phyloP scores from a whole-genome alignment of 805 yeast genomes.

The Saccharomycopsis schoenii region DNA sequence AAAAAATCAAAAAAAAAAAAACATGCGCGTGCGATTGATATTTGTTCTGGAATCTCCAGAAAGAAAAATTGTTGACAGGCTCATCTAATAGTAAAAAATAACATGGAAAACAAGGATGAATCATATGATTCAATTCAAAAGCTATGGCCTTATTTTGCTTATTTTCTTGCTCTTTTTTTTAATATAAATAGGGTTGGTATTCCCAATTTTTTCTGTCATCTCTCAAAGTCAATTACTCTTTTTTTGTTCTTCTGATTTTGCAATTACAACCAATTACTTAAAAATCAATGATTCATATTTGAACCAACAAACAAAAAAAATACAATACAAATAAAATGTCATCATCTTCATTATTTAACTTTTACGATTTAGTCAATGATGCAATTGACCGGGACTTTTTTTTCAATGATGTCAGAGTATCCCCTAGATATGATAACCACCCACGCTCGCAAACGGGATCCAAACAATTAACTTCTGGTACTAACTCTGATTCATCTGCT shows the following conservation, averaged over 20 bases:
- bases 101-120: not conserved
- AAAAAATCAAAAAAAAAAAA: not conserved
- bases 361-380: constrained; percentile 1
- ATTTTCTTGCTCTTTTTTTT: too few species aligned
- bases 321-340: not conserved
- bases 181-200: too few species aligned
- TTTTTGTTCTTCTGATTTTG: too few species aligned
- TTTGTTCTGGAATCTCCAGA: not conserved
- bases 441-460: not conserved
- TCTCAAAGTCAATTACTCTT: too few species aligned
- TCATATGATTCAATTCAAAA: not conserved
- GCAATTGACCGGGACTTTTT: constrained; percentile 6
- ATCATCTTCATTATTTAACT: not conserved
- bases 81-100: not conserved
- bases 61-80: not conserved
- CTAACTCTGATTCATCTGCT: not conserved
- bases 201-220: too few species aligned
- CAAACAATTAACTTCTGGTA: not conserved
- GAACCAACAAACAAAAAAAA: not conserved
- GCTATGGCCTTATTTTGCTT: too few species aligned
- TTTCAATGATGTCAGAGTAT: constrained; percentile 2
- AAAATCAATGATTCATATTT: too few species aligned
- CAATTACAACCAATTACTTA: not conserved
- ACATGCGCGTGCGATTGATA: not conserved
- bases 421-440: constrained; percentile 4